Base-by-base conservation (phyloP, 1,139 yeast genomes). In the Lodderomyces metapsilosis region DNA sequence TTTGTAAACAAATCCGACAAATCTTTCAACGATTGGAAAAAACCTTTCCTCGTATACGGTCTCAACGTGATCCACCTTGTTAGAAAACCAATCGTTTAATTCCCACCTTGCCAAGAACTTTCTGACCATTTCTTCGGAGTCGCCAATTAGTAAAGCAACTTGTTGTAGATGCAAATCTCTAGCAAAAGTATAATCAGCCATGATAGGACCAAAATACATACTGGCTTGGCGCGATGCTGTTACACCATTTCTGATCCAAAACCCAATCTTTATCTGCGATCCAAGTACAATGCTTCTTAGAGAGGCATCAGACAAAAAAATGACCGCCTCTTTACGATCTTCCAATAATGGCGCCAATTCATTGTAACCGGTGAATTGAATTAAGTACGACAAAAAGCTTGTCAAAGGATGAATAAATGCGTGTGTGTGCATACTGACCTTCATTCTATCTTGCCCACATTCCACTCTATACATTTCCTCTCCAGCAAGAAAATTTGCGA, bases 181-280 rank as follows among this genome's bases (percentile, higher is more conserved):
- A 41, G 56, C 53, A 44, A 58, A 70, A 0, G 71, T 56, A 12
- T 54, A 43, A 23, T 61, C 81, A 54, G 52, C 64, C 64, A 65
- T 70, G 49, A 53, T 48, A 23, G 64, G 50, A 21, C 60, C 69
- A 32, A 60, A 53, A 44, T 71, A 69, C 30, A 66, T 50, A 1
- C 65, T 49, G 1, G 73, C 76, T 51, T 78, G 82, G 37, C 74
- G 68, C 3, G 79, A 60, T 2, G 74, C 76, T 5, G 77, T 64
- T 37, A 66, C 52, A n/a, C 88, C 88, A 57, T 92, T 92, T 58
- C 98, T 76, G 3, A 92, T 88, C 98, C 98, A 92, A 47, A 84
- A 78, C 0, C 96, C 95, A 2, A 79, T 74, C 36, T 80, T 78
- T 12, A 89, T 80, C 57, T 92, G 97, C 0, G 91, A 72, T 6